A percentile compares a stretch with the other conserved stretches of the same genome.
Evolutionary conservation across 2,329 filamentous ascomycete species (phyloP).

Genomic region (Sporothrix pseudoabietina): DNA sequence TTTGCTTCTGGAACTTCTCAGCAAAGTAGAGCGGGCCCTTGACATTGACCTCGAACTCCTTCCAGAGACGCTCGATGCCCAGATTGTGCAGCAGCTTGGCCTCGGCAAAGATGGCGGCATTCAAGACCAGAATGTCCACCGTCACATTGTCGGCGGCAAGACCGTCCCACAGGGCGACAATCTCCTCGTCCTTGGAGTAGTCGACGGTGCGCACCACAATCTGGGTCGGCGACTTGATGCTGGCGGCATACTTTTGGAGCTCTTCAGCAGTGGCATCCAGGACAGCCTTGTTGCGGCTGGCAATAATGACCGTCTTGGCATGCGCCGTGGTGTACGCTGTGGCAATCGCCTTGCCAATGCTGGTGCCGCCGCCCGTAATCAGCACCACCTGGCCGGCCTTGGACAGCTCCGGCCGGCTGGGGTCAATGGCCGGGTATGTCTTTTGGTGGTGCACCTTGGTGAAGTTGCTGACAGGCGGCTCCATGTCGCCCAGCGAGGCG

Average conservation of each 20-base stretch:
- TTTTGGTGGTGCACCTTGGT: slow-evolving; percentile 37
- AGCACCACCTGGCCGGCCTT: slow-evolving; percentile 48
- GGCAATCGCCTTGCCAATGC: slow-evolving; percentile 32
- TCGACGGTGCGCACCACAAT: neutral
- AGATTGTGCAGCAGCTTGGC: slow-evolving; percentile 28
- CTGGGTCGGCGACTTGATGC: slow-evolving; percentile 12
- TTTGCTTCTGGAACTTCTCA: slow-evolving; percentile 34
- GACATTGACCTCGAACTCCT: slow-evolving; percentile 35
- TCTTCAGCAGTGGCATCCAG: slow-evolving; percentile 21
- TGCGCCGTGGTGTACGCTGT: slow-evolving; percentile 26
- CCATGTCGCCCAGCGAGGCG: neutral
- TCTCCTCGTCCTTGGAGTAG: slow-evolving; percentile 1
- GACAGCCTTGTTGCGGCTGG: slow-evolving; percentile 28
- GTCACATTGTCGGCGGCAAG: slow-evolving; percentile 11
- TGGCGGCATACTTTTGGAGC: slow-evolving; percentile 13
- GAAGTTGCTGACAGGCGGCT: slow-evolving; percentile 7
- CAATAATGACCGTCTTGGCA: slow-evolving; percentile 30
- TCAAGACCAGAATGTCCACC: slow-evolving; percentile 44
- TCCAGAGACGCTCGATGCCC: slow-evolving; percentile 33
- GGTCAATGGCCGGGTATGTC: slow-evolving; percentile 45
- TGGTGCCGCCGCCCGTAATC: slow-evolving; percentile 31
- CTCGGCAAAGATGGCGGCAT: slow-evolving; percentile 35
- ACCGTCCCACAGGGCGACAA: slow-evolving; percentile 22
- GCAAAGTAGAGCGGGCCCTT: slow-evolving; percentile 32
- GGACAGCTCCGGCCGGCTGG: slow-evolving; percentile 44